A percentile compares a stretch with the other conserved stretches of the same genome.
Evolutionary conservation across 192 early-diverging fungal species (phyloP).

Genomic region (Backusella liffmaniae): DNA sequence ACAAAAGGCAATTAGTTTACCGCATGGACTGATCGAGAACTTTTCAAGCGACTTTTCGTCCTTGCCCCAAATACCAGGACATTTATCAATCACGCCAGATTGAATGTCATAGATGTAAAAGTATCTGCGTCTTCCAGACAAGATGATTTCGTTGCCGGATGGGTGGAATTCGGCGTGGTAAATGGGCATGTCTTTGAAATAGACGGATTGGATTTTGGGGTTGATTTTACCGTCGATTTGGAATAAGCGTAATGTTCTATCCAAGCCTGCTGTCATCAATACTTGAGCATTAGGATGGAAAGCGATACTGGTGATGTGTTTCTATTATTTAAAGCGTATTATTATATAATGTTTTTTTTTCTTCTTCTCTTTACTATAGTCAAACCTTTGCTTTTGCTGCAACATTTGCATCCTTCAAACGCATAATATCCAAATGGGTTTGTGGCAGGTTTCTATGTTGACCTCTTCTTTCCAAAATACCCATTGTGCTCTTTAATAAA

Average conservation of each 20-base stretch:
- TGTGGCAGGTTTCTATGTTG: constrained; percentile 38
- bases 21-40: constrained; percentile 67
- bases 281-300: constrained; percentile 93
- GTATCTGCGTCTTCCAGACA: constrained; percentile 73
- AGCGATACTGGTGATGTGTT: constrained; percentile 62
- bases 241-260: constrained; percentile 87
- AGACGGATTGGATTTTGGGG: constrained; percentile 87
- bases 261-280: constrained; percentile 84
- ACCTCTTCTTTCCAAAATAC: constrained; percentile 41
- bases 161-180: constrained; percentile 73
- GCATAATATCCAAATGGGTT: constrained; percentile 59
- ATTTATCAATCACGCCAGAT: constrained; percentile 65
- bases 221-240: constrained; percentile 93
- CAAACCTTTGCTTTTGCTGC: constrained; percentile 21
- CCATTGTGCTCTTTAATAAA: constrained; percentile 42
- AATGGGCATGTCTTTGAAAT: constrained; percentile 87
- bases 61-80: constrained; percentile 71
- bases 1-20: constrained; percentile 74
- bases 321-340: constrained; percentile 36
- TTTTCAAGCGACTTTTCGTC: constrained; percentile 74
- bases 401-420: constrained; percentile 79
- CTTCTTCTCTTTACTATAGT: constrained; percentile 17
- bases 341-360: neutral
- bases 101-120: constrained; percentile 89
- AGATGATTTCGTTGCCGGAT: constrained; percentile 71